These are phyloP conservation scores for Flaveria floridana DNA, from an alignment of 140 eudicot species.

Conservation along the genomic window DNA sequence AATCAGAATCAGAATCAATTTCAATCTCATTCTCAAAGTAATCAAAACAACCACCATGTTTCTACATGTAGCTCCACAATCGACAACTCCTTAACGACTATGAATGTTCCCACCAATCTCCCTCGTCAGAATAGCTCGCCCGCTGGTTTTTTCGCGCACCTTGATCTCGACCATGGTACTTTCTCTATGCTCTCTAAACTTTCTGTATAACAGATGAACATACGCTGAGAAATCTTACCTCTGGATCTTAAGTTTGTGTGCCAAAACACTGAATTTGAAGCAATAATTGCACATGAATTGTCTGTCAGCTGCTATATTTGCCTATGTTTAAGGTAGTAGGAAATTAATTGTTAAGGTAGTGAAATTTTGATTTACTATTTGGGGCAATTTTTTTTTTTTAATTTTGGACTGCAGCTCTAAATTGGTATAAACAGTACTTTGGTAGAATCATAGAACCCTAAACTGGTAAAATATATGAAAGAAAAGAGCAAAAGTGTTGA, in stretches of 20 bases:
- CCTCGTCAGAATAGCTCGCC: conserved; percentile 81
- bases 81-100: conserved; percentile 15
- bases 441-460: background rate
- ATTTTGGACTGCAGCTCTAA: conserved; percentile 1
- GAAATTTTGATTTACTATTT: conserved; percentile 13
- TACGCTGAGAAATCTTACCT: too few relatives aligned
- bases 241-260: background rate
- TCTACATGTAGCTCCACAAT: conserved; percentile 27
- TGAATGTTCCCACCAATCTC: conserved; percentile 37
- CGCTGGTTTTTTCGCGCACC: conserved; percentile 62
- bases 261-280: conserved; percentile 14
- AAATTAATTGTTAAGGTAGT: conserved; percentile 9
- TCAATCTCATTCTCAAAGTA: conserved; percentile 33
- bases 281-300: conserved; percentile 23
- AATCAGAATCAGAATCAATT: conserved; percentile 35
- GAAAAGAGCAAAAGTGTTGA: conserved; percentile 15
- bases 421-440: conserved; percentile 10
- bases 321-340: conserved; percentile 16
- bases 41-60: conserved; percentile 23
- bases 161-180: conserved; percentile 60
- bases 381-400: conserved; percentile 1
- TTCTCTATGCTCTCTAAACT: conserved; percentile 5
- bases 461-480: conserved; percentile 22
- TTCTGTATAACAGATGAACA: background rate
- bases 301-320: background rate